Conservation (phyloP, 106 monocot genomes). For the Chionographis japonica region DNA sequence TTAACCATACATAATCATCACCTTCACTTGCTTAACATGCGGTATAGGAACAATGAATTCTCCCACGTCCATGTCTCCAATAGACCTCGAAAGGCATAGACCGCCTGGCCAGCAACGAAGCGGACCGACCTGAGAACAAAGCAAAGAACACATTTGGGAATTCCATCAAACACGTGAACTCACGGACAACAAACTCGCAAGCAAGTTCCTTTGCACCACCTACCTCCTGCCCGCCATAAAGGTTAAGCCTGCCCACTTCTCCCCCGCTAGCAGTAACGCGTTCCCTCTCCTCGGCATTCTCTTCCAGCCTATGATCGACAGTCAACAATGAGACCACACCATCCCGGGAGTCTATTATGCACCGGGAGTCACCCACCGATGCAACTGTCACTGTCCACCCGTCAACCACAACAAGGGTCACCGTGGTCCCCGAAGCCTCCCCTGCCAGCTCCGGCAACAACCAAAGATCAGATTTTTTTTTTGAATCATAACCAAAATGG, state of each 20-base stretch:
- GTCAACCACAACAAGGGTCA: slow-evolving; percentile 83
- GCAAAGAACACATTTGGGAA: neutral
- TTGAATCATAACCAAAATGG: neutral
- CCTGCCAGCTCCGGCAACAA: slow-evolving; percentile 28
- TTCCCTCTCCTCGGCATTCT: slow-evolving; percentile 90
- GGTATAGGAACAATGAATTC: slow-evolving; percentile 97
- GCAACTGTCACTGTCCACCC: slow-evolving; percentile 90
- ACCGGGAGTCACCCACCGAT: slow-evolving; percentile 92
- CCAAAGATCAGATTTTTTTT: slow-evolving; percentile 9
- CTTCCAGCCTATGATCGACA: slow-evolving; percentile 92
- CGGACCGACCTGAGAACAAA: slow-evolving; percentile 66
- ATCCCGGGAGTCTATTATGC: slow-evolving; percentile 76
- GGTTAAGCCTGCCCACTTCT: slow-evolving; percentile 87
- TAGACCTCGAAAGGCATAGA: slow-evolving; percentile 92
- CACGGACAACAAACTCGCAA: neutral
- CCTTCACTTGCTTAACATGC: slow-evolving; percentile 99
- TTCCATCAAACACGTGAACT: neutral
- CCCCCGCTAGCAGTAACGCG: slow-evolving; percentile 95
- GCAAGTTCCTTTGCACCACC: neutral
- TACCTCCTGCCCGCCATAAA: slow-evolving; percentile 89
- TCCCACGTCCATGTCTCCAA: slow-evolving; percentile 95
- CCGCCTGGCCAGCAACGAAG: slow-evolving; percentile 98
- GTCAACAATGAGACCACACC: slow-evolving; percentile 76
- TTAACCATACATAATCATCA: slow-evolving; percentile 9
- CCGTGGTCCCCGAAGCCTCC: slow-evolving; percentile 85